Percentiles rank a stretch among this genome's conserved stretches.
These are phyloP conservation scores for Penicillium sp. DNA, from an alignment of 2,329 filamentous ascomycete species.

Conservation along the genomic window DNA sequence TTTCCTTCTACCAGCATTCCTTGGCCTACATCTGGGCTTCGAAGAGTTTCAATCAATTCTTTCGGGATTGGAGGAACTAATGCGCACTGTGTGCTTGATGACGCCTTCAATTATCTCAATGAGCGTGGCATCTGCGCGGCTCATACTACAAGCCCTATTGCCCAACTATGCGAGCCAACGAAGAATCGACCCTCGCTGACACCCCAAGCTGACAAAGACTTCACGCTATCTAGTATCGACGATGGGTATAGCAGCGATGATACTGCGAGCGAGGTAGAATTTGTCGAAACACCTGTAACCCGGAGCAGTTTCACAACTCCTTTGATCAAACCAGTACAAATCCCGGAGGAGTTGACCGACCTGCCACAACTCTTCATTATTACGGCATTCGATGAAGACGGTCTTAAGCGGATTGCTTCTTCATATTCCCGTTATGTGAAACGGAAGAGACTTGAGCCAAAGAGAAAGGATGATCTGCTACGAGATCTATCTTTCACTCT, in stretches of 20 bases:
- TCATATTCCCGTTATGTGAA: slow-evolving; percentile 20
- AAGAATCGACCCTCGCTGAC: background rate
- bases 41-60: slow-evolving; percentile 37
- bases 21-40: slow-evolving; percentile 32
- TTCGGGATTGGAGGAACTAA: slow-evolving; percentile 45
- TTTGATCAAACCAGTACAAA: background rate
- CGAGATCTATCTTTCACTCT: slow-evolving; percentile 30
- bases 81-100: slow-evolving; percentile 38
- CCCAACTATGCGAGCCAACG: background rate
- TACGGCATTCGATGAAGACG: slow-evolving; percentile 30
- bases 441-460: background rate
- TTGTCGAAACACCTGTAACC: slow-evolving; percentile 18
- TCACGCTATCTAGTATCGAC: background rate
- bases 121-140: slow-evolving; percentile 11
- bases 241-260: slow-evolving; percentile 16
- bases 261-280: slow-evolving; percentile 3
- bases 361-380: slow-evolving; percentile 19
- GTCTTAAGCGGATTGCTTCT: slow-evolving; percentile 24
- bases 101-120: slow-evolving; percentile 28
- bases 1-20: slow-evolving; percentile 27
- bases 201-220: background rate
- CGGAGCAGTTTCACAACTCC: slow-evolving; percentile 14
- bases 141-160: slow-evolving; percentile 15
- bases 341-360: background rate
- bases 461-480: slow-evolving; percentile 15